A percentile compares a stretch with the other conserved stretches of the same genome.
Evolutionary conservation across 805 yeast genomes (phyloP).

Genomic region (Metschnikowia hibisci): DNA sequence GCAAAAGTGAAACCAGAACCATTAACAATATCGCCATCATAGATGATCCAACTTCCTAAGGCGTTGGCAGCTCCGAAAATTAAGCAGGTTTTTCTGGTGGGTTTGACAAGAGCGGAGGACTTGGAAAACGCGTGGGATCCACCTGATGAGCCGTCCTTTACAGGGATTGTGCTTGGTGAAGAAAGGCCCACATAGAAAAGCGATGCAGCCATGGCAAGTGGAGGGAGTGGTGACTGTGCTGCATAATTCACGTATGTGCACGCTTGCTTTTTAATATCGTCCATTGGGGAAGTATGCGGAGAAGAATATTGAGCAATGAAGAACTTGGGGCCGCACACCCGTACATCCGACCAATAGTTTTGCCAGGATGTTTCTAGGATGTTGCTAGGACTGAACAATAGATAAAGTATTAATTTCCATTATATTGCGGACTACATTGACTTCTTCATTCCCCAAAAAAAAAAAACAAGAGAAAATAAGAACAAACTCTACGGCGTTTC

Average conservation of each 20-base stretch:
- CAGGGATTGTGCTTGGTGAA: slow-evolving; percentile 12
- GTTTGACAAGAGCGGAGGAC: slow-evolving; percentile 22
- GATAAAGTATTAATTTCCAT: too few species aligned
- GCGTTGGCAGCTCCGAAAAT: slow-evolving; percentile 61
- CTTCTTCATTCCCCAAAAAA: too few species aligned
- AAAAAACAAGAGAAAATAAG: too few species aligned
- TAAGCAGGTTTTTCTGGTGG: slow-evolving; percentile 41
- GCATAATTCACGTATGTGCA: slow-evolving; percentile 13
- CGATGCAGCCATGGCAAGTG: slow-evolving; percentile 13
- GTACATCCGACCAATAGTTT: slow-evolving; percentile 1
- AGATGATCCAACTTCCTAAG: slow-evolving; percentile 68
- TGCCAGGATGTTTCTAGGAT: too few species aligned
- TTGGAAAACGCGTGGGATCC: slow-evolving; percentile 20
- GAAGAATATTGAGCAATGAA: background rate
- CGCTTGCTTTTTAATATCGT: slow-evolving; percentile 9
- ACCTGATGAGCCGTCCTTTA: slow-evolving; percentile 19
- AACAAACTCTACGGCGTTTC: background rate
- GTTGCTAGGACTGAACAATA: too few species aligned
- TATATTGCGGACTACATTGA: too few species aligned
- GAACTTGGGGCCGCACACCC: slow-evolving; percentile 1
- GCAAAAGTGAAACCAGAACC: slow-evolving; percentile 81
- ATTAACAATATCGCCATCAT: slow-evolving; percentile 70
- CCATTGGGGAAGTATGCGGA: slow-evolving; percentile 8
- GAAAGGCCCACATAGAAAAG: slow-evolving; percentile 15
- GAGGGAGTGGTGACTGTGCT: slow-evolving; percentile 19